Conservation (phyloP, 2,329 filamentous ascomycete species). For the Atkinsonella hypoxylon region DNA sequence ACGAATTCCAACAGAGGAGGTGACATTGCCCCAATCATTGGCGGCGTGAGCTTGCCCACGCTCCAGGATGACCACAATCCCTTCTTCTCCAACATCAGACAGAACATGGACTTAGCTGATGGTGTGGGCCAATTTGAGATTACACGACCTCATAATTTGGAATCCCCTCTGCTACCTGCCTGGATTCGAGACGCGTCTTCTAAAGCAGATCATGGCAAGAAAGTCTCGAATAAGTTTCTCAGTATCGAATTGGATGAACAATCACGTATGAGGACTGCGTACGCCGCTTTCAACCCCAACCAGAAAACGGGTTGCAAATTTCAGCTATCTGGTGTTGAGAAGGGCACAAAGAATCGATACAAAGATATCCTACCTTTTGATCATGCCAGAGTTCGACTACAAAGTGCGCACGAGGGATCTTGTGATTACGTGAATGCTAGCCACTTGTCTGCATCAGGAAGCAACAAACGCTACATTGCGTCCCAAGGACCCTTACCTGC, state of each 20-base stretch:
- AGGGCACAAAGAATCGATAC: slow-evolving; percentile 90
- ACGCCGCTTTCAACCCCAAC: slow-evolving; percentile 36
- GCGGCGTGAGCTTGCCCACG: slow-evolving; percentile 72
- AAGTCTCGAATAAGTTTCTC: slow-evolving; percentile 72
- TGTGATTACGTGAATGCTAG: slow-evolving; percentile 98
- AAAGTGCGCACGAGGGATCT: slow-evolving; percentile 49
- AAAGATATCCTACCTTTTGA: slow-evolving; percentile 97
- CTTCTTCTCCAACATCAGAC: slow-evolving; percentile 92
- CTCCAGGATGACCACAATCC: slow-evolving; percentile 62
- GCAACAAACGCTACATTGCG: slow-evolving; percentile 88
- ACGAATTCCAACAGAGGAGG: slow-evolving; percentile 21
- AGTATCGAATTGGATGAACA: slow-evolving; percentile 77
- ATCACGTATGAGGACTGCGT: slow-evolving; percentile 79
- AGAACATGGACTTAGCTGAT: slow-evolving; percentile 89
- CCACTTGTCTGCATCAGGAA: slow-evolving; percentile 65
- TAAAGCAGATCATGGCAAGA: slow-evolving; percentile 60
- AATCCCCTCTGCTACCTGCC: slow-evolving; percentile 46
- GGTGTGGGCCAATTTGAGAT: slow-evolving; percentile 77
- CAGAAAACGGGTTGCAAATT: slow-evolving; percentile 28
- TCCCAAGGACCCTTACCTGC: slow-evolving; percentile 87
- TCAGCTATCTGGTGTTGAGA: slow-evolving; percentile 83
- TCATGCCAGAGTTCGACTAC: slow-evolving; percentile 74
- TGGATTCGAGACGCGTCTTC: slow-evolving; percentile 68
- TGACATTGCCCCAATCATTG: slow-evolving; percentile 60
- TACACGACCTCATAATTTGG: slow-evolving; percentile 31